Percentiles rank a stretch among this genome's conserved stretches.
Evolutionary conservation across 2,329 filamentous ascomycete species (phyloP).

Genomic region (Penicillium corylophilum): DNA sequence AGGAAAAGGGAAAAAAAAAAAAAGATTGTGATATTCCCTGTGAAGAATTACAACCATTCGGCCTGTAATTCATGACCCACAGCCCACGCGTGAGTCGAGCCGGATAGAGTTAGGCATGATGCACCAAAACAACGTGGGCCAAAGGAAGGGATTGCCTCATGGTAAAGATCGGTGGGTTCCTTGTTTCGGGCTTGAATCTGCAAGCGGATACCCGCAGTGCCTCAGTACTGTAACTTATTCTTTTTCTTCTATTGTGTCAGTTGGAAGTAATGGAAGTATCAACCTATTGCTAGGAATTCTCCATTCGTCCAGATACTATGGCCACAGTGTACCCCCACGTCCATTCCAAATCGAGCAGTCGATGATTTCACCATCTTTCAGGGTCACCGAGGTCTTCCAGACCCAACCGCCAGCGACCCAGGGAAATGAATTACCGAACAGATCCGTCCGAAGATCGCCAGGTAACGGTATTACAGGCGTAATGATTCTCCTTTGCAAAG

Average conservation of each 20-base stretch:
- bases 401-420: constrained; percentile 3
- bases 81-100: constrained; percentile 33
- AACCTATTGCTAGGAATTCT: neutral
- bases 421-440: constrained; percentile 9
- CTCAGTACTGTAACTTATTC: neutral
- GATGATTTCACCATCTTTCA: constrained; percentile 19
- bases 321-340: neutral
- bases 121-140: constrained; percentile 41
- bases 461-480: constrained; percentile 10
- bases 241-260: neutral
- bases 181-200: constrained; percentile 14
- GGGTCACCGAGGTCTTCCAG: neutral
- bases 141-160: constrained; percentile 30
- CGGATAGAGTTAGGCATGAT: constrained; percentile 37
- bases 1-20: constrained; percentile 4
- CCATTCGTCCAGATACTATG: neutral
- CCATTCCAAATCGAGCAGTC: constrained; percentile 19
- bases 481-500: neutral
- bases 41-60: constrained; percentile 31
- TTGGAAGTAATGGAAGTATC: neutral
- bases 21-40: constrained; percentile 10
- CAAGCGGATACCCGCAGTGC: neutral
- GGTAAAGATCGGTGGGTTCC: constrained; percentile 26
- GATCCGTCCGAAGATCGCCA: constrained; percentile 11
- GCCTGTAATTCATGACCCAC: constrained; percentile 41